Evolutionary conservation across 257 asterid genomes (phyloP).

Genomic region (Gardenia jasminoides): DNA sequence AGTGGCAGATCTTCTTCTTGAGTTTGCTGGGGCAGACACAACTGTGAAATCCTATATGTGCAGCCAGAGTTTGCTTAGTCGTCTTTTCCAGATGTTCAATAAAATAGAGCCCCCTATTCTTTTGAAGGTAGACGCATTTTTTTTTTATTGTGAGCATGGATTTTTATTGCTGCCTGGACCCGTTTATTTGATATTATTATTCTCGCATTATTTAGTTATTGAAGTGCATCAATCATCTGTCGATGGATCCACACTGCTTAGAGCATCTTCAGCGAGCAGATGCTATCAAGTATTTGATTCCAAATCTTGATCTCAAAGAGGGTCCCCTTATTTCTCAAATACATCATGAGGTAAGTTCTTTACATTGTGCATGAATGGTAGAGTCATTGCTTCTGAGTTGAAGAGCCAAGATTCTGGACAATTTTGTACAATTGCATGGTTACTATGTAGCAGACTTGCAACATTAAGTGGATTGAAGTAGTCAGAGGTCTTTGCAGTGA

Average conservation of each 20-base stretch:
- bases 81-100: slow-evolving; percentile 97
- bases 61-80: slow-evolving; percentile 94
- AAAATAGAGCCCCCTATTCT: slow-evolving; percentile 95
- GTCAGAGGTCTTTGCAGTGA: neutral
- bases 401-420: neutral
- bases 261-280: slow-evolving; percentile 98
- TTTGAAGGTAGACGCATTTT: slow-evolving; percentile 57
- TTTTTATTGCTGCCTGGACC: slow-evolving; percentile 11
- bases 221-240: slow-evolving; percentile 90
- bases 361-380: neutral
- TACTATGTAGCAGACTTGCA: neutral
- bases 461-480: neutral
- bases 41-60: slow-evolving; percentile 96
- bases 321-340: slow-evolving; percentile 87
- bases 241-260: slow-evolving; percentile 95
- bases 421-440: neutral
- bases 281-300: slow-evolving; percentile 92
- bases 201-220: slow-evolving; percentile 50
- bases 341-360: slow-evolving; percentile 84
- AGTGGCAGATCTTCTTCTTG: slow-evolving; percentile 96
- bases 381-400: neutral
- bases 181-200: slow-evolving; percentile 8
- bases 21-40: slow-evolving; percentile 91
- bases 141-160: slow-evolving; percentile 8
- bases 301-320: slow-evolving; percentile 94